Conservation (phyloP, 2,329 filamentous ascomycete species). For the Neopestalotiopsis sp. region DNA sequence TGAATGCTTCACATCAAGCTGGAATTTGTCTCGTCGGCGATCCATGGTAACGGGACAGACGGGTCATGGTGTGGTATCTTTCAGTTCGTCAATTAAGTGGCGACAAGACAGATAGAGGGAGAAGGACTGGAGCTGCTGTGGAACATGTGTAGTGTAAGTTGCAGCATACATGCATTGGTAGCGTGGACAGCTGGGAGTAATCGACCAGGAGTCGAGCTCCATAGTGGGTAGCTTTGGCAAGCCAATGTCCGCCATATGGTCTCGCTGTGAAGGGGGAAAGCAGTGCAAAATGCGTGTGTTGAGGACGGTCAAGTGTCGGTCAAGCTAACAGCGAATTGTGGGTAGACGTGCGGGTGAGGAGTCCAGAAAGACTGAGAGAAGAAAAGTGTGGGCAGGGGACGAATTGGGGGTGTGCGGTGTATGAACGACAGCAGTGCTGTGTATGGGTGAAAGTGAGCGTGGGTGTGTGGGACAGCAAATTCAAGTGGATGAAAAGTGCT, state of each 20-base stretch:
- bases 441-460: too few relatives aligned
- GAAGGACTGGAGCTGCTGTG: not conserved
- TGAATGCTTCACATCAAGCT: not conserved
- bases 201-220: not conserved
- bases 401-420: not conserved
- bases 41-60: not conserved
- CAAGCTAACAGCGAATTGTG: conserved; percentile 4
- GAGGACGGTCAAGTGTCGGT: not conserved
- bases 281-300: not conserved
- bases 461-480: too few relatives aligned
- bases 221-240: not conserved
- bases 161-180: not conserved
- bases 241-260: not conserved
- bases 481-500: too few relatives aligned
- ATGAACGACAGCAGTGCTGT: not conserved
- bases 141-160: not conserved
- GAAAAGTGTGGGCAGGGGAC: not conserved
- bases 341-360: not conserved
- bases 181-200: not conserved
- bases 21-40: not conserved
- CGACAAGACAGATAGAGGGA: not conserved
- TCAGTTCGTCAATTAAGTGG: not conserved
- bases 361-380: not conserved
- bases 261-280: not conserved
- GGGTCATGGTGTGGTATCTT: not conserved